Conservation (phyloP, 768 basidiomycete species). For the Termitomyces sp. region DNA sequence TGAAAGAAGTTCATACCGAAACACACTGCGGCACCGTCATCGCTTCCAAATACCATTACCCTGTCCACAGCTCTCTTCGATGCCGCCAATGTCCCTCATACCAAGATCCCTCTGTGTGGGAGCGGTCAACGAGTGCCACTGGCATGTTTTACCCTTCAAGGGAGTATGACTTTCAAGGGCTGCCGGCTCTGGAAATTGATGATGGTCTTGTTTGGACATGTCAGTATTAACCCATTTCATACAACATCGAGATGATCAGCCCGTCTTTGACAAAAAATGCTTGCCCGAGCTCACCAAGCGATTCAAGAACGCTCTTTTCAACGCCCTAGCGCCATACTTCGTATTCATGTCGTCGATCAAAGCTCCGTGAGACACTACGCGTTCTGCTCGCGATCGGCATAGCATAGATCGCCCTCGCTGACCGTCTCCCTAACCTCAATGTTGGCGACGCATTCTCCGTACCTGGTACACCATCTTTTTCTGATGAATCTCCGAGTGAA, state of each 20-base stretch:
- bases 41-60: no score
- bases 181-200: no score
- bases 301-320: conserved; percentile 24
- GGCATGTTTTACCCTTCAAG: no score
- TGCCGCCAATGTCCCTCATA: no score
- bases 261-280: conserved; percentile 48
- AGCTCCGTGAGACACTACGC: conserved; percentile 47
- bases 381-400: conserved; percentile 79
- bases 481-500: conserved; percentile 33
- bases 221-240: no score
- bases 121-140: no score
- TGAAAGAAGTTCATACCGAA: no score
- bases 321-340: conserved; percentile 18
- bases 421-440: conserved; percentile 82
- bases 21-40: no score
- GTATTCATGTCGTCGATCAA: conserved; percentile 47
- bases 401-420: conserved; percentile 61
- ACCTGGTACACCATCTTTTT: conserved; percentile 59
- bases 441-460: conserved; percentile 78
- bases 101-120: no score
- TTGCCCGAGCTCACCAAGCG: conserved; percentile 64
- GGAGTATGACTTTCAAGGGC: no score
- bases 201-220: no score
- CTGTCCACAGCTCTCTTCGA: no score
- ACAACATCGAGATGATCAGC: conserved; percentile 53